Conservation (phyloP, 139 green algal species). For the Chlorella sp. region DNA sequence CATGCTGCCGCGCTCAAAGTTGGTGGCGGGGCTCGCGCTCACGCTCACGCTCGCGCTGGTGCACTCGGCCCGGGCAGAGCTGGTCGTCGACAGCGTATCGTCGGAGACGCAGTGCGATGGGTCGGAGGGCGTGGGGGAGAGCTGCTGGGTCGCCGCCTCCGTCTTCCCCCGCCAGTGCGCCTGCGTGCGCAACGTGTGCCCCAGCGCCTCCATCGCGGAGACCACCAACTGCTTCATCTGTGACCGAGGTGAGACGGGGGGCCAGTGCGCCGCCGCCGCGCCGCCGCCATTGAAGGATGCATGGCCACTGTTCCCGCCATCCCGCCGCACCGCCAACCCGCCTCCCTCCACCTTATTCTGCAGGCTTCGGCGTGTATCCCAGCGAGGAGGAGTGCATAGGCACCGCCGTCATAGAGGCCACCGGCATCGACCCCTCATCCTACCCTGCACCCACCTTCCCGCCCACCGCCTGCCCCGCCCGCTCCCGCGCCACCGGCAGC, state of each 20-base stretch:
- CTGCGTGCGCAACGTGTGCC: conserved; percentile 30
- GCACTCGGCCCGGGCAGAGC: not conserved
- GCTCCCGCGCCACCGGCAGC: not conserved
- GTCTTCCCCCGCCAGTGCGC: conserved; percentile 16
- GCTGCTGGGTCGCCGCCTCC: conserved; percentile 2
- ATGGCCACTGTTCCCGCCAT: not conserved
- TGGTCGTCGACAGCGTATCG: not conserved
- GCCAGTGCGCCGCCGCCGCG: too few relatives aligned
- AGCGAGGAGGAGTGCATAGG: conserved; percentile 37
- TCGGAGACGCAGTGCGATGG: conserved; percentile 16
- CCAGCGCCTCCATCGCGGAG: not conserved
- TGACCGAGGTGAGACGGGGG: conserved; percentile 14
- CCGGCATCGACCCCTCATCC: conserved; percentile 15
- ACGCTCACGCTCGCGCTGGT: not conserved
- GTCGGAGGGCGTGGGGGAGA: not conserved
- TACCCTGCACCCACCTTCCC: conserved; percentile 33
- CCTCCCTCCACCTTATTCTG: not conserved
- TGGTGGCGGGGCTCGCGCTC: too few relatives aligned
- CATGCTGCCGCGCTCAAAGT: too few relatives aligned
- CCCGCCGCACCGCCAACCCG: too few relatives aligned
- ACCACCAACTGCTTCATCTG: conserved; percentile 40
- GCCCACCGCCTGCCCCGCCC: conserved; percentile 18
- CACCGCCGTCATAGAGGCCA: not conserved
- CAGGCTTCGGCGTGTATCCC: conserved; percentile 31
- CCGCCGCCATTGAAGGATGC: not conserved